A percentile compares a stretch with the other conserved stretches of the same genome.
These are phyloP conservation scores for Boletus semigastroideus DNA, from an alignment of 1,284 basidiomycete genomes.

Conservation along the genomic window DNA sequence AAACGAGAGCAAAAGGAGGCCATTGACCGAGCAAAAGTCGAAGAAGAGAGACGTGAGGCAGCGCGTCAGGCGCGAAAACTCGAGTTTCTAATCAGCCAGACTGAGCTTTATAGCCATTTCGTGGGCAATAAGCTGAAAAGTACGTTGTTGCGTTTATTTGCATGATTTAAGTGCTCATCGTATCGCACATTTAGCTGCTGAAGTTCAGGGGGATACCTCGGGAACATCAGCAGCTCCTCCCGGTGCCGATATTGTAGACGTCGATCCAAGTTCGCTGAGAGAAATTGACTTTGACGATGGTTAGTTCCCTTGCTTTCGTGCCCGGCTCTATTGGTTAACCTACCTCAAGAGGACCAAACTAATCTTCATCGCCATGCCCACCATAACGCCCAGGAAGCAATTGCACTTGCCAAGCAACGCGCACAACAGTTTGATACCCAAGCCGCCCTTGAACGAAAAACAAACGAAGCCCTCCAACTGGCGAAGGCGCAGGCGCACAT, in stretches of 20 bases:
- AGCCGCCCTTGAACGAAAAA: slow-evolving; percentile 77
- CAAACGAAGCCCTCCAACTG: slow-evolving; percentile 70
- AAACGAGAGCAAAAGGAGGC: slow-evolving; percentile 96
- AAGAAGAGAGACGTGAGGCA: slow-evolving; percentile 96
- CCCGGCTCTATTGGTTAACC: slow-evolving; percentile 1
- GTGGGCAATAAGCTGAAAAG: slow-evolving; percentile 98
- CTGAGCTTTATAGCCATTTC: slow-evolving; percentile 99
- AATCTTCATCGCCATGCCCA: slow-evolving; percentile 90
- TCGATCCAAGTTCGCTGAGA: slow-evolving; percentile 53
- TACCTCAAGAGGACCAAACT: slow-evolving; percentile 70
- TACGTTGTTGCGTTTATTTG: slow-evolving; percentile 39
- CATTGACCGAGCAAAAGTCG: slow-evolving; percentile 84
- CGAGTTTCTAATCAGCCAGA: slow-evolving; percentile 99
- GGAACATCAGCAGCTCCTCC: slow-evolving; percentile 45
- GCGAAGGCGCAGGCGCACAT: slow-evolving; percentile 66
- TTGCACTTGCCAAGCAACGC: slow-evolving; percentile 77
- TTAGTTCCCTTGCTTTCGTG: slow-evolving; percentile 34
- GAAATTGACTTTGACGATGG: slow-evolving; percentile 97
- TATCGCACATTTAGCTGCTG: slow-evolving; percentile 59
- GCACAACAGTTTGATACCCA: slow-evolving; percentile 87
- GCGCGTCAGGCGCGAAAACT: slow-evolving; percentile 95
- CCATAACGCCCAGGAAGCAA: slow-evolving; percentile 88
- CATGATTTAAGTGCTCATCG: slow-evolving; percentile 19
- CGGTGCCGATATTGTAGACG: slow-evolving; percentile 58
- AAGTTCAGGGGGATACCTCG: slow-evolving; percentile 78